Percentiles rank a stretch among this genome's conserved stretches.
These are phyloP conservation scores for Wallacemonas sp. DNA, from an alignment of 208 protist species.

Conservation along the genomic window DNA sequence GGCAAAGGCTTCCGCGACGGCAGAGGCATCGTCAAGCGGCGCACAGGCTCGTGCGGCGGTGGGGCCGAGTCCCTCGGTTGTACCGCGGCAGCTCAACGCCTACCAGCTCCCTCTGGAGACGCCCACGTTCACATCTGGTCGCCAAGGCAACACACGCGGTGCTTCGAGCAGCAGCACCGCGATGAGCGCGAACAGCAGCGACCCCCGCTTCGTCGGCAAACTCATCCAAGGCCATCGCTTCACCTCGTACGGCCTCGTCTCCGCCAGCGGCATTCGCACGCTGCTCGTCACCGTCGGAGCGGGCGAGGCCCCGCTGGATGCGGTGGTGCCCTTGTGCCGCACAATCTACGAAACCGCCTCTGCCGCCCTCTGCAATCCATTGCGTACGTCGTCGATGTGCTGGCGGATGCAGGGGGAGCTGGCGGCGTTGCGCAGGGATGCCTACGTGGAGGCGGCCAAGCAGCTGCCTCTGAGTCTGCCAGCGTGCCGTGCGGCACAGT, in stretches of 20 bases:
- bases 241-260: constrained; percentile 76
- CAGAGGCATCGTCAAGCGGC: not conserved
- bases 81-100: constrained; percentile 8
- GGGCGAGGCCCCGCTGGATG: constrained; percentile 59
- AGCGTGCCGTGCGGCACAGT: not conserved
- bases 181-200: constrained; percentile 26
- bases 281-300: constrained; percentile 71
- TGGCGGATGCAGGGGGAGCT: constrained; percentile 45
- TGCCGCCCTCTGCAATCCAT: constrained; percentile 75
- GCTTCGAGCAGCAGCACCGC: not conserved
- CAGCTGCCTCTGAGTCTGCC: constrained; percentile 6
- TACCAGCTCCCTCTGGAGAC: constrained; percentile 10
- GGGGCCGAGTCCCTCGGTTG: not conserved
- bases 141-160: not conserved
- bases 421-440: not conserved
- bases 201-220: constrained; percentile 72
- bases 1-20: constrained; percentile 9
- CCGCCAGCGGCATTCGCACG: constrained; percentile 65
- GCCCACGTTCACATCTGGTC: not conserved
- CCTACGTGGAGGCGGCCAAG: constrained; percentile 7
- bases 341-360: constrained; percentile 75
- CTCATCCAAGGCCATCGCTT: constrained; percentile 65
- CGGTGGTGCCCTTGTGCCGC: constrained; percentile 81
- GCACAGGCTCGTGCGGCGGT: not conserved
- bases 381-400: constrained; percentile 44